A percentile compares a stretch with the other conserved stretches of the same genome.
Evolutionary conservation across 1,284 basidiomycete species (phyloP).

Genomic region (Apiotrichum mycotoxinovorans): DNA sequence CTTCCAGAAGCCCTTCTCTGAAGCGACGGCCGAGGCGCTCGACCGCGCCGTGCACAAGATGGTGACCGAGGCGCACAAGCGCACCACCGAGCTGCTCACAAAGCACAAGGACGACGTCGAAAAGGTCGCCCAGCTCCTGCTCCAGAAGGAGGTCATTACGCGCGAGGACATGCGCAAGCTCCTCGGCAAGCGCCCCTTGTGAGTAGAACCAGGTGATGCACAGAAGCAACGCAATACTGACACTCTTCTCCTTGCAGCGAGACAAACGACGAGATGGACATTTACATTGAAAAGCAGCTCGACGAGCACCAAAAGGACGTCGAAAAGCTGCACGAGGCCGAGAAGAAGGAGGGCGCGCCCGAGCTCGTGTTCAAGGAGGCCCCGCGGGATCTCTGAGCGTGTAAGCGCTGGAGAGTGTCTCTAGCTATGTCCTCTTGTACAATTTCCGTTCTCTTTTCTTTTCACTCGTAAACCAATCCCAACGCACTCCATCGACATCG

Average conservation of each 20-base stretch:
- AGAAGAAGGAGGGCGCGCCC: conserved; percentile 9
- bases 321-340: conserved; percentile 6
- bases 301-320: conserved; percentile 37
- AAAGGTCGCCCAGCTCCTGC: conserved; percentile 83
- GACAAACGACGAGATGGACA: conserved; percentile 85
- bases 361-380: conserved; percentile 4
- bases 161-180: conserved; percentile 54
- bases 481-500: neutral
- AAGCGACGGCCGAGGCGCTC: conserved; percentile 91
- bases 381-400: neutral
- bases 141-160: conserved; percentile 93
- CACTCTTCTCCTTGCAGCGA: conserved; percentile 25
- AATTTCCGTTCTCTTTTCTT: no score
- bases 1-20: conserved; percentile 97
- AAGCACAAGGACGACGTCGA: conserved; percentile 84
- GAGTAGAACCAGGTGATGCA: conserved; percentile 5
- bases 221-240: neutral
- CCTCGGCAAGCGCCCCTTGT: conserved; percentile 39
- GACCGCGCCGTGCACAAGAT: conserved; percentile 89
- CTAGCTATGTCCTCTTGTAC: no score
- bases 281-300: conserved; percentile 67
- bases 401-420: neutral
- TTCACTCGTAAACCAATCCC: no score
- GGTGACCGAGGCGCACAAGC: conserved; percentile 81
- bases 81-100: conserved; percentile 77